These are phyloP conservation scores for Diaporthe velutina DNA, from an alignment of 2,329 filamentous ascomycete genomes.

Conservation along the genomic window DNA sequence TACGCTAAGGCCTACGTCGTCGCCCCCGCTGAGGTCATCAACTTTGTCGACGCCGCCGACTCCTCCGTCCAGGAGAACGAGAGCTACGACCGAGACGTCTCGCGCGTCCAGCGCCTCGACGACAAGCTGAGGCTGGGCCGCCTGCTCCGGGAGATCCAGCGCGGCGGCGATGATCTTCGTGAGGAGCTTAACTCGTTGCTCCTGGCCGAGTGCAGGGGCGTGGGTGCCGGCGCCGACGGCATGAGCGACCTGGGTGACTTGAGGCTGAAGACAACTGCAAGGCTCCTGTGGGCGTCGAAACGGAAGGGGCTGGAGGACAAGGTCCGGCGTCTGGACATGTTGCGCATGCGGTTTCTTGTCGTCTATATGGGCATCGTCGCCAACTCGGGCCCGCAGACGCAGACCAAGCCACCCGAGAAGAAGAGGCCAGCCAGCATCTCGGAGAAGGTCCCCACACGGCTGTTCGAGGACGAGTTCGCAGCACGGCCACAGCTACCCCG, in stretches of 20 bases:
- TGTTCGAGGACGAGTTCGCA: slow-evolving; percentile 45
- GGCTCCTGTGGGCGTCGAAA: slow-evolving; percentile 70
- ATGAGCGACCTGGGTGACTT: slow-evolving; percentile 41
- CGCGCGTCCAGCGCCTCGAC: slow-evolving; percentile 69
- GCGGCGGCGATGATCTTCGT: slow-evolving; percentile 70
- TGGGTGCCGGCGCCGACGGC: slow-evolving; percentile 43
- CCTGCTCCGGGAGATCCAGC: slow-evolving; percentile 73
- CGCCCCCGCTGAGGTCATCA: slow-evolving; percentile 69
- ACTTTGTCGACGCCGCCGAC: slow-evolving; percentile 71
- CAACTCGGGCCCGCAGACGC: slow-evolving; percentile 49
- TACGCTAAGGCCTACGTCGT: slow-evolving; percentile 69
- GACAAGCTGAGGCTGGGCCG: slow-evolving; percentile 72
- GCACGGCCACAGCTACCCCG: slow-evolving; percentile 53
- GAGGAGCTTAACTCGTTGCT: slow-evolving; percentile 69
- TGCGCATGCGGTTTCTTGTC: slow-evolving; percentile 75
- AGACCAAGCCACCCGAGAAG: slow-evolving; percentile 52
- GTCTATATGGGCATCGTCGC: slow-evolving; percentile 73
- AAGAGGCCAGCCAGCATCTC: slow-evolving; percentile 43
- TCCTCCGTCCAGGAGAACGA: slow-evolving; percentile 75
- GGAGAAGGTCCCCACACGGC: slow-evolving; percentile 46
- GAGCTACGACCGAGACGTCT: slow-evolving; percentile 71
- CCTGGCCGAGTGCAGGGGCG: slow-evolving; percentile 57
- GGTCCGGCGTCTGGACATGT: slow-evolving; percentile 69
- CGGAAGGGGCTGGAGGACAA: slow-evolving; percentile 68
- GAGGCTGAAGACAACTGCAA: slow-evolving; percentile 60